Evolutionary conservation across 2,329 filamentous ascomycete species (phyloP).

Genomic region (Claviceps sp.): DNA sequence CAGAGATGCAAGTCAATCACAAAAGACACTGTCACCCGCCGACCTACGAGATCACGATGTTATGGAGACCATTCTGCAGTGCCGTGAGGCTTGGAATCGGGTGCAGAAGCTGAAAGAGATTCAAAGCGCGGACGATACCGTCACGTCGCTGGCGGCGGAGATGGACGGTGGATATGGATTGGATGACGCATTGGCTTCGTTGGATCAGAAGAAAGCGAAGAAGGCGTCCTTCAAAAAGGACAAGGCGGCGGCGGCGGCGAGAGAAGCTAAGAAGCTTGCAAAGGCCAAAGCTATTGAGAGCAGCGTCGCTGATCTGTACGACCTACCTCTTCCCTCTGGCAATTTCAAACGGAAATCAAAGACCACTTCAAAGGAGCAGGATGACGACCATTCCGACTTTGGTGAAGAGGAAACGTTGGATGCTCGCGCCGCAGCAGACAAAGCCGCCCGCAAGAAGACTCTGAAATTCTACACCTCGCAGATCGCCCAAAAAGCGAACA

Average conservation of each 20-base stretch:
- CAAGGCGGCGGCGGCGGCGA: constrained; percentile 20
- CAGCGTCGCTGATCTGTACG: constrained; percentile 55
- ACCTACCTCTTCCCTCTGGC: constrained; percentile 39
- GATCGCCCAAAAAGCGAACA: constrained; percentile 87
- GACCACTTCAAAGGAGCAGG: constrained; percentile 24
- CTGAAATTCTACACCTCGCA: constrained; percentile 97
- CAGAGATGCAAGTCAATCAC: constrained; percentile 38
- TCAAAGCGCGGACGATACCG: constrained; percentile 19
- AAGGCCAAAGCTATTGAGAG: constrained; percentile 53
- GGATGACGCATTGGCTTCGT: constrained; percentile 7
- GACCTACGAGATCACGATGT: constrained; percentile 81
- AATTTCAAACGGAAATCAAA: constrained; percentile 25
- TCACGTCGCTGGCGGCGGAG: constrained; percentile 12
- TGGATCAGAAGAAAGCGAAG: constrained; percentile 17
- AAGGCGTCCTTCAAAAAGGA: constrained; percentile 20
- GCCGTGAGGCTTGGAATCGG: constrained; percentile 66
- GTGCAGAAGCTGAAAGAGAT: constrained; percentile 51
- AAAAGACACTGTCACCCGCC: constrained; percentile 55
- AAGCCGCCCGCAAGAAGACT: constrained; percentile 79
- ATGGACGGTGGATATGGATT: constrained; percentile 11
- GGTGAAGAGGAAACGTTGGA: constrained; percentile 79
- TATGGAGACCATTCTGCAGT: constrained; percentile 73
- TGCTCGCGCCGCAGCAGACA: constrained; percentile 67
- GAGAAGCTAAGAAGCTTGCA: constrained; percentile 29
- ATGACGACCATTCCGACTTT: constrained; percentile 70